These are phyloP conservation scores for Ceratocystis lukuohia DNA, from an alignment of 2,329 filamentous ascomycete genomes.

Conservation along the genomic window DNA sequence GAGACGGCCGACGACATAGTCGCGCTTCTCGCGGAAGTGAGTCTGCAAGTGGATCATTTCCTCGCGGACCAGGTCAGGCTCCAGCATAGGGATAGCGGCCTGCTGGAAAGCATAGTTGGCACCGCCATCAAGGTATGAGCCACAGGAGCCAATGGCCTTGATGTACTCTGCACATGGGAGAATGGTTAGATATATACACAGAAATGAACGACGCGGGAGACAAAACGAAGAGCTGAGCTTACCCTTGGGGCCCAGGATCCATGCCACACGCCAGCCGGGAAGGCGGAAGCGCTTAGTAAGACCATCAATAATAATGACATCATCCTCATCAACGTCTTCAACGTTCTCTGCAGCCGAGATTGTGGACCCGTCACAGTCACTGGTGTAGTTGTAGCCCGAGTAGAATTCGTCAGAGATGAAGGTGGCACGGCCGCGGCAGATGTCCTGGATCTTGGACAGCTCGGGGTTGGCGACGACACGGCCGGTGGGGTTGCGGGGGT, in stretches of 20 bases:
- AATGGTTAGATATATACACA: neutral
- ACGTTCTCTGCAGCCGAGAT: slow-evolving; percentile 85
- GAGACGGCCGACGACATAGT: slow-evolving; percentile 73
- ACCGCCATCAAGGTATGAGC: slow-evolving; percentile 86
- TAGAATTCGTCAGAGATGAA: slow-evolving; percentile 97
- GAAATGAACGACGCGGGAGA: no score
- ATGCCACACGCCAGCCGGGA: slow-evolving; percentile 91
- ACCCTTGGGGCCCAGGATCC: slow-evolving; percentile 82
- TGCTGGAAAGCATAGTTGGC: slow-evolving; percentile 94
- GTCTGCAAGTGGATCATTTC: slow-evolving; percentile 84
- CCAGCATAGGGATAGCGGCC: slow-evolving; percentile 84
- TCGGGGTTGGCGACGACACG: slow-evolving; percentile 75
- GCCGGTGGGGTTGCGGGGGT: slow-evolving; percentile 88
- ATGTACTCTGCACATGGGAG: slow-evolving; percentile 55
- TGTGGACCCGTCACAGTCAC: slow-evolving; percentile 76
- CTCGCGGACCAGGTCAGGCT: slow-evolving; percentile 60
- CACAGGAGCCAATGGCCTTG: slow-evolving; percentile 80
- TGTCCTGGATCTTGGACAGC: slow-evolving; percentile 79
- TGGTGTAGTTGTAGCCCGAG: slow-evolving; percentile 89
- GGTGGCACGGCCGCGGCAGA: slow-evolving; percentile 80
- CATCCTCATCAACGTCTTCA: slow-evolving; percentile 75
- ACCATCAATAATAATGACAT: slow-evolving; percentile 89
- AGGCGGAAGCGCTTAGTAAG: slow-evolving; percentile 94
- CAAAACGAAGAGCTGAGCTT: slow-evolving; percentile 19
- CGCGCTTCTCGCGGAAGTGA: slow-evolving; percentile 85